These are phyloP conservation scores for Rhododendron vialii DNA, from an alignment of 148 eudicot genomes.

Conservation along the genomic window DNA sequence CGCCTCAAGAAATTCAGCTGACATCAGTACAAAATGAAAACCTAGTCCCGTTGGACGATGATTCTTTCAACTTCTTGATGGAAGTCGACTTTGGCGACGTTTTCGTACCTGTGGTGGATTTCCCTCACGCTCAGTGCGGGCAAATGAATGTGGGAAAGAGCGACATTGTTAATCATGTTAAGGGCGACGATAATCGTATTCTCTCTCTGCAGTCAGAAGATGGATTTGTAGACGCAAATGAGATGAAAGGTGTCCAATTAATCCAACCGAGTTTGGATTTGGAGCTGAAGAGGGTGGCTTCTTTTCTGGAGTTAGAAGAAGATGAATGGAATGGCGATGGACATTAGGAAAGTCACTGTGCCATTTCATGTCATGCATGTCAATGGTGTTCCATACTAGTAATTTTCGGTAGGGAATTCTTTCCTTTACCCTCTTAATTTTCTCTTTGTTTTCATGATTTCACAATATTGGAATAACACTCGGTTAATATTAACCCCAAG, in stretches of 20 bases:
- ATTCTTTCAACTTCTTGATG: not conserved
- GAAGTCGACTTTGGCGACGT: not conserved
- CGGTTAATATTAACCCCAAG: too few species aligned
- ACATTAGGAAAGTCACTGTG: not conserved
- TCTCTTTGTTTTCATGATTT: too few species aligned
- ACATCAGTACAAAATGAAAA: not conserved
- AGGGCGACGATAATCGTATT: not conserved
- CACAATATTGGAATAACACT: too few species aligned
- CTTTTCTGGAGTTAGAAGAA: not conserved
- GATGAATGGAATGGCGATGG: not conserved
- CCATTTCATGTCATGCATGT: not conserved
- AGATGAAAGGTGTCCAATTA: not conserved
- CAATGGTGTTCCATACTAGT: too few species aligned
- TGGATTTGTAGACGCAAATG: not conserved
- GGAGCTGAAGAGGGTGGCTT: constrained; percentile 1
- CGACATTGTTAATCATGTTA: not conserved
- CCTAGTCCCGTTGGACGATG: not conserved
- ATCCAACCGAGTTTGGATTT: not conserved
- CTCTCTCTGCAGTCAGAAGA: not conserved
- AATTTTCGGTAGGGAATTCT: too few species aligned
- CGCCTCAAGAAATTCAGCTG: not conserved
- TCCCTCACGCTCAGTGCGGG: not conserved
- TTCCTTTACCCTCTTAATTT: too few species aligned
- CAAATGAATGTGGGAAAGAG: not conserved
- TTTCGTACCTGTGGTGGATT: not conserved